Evolutionary conservation across 495 filamentous ascomycete genomes (phyloP).

Genomic region (Hypoxylon perforatum): DNA sequence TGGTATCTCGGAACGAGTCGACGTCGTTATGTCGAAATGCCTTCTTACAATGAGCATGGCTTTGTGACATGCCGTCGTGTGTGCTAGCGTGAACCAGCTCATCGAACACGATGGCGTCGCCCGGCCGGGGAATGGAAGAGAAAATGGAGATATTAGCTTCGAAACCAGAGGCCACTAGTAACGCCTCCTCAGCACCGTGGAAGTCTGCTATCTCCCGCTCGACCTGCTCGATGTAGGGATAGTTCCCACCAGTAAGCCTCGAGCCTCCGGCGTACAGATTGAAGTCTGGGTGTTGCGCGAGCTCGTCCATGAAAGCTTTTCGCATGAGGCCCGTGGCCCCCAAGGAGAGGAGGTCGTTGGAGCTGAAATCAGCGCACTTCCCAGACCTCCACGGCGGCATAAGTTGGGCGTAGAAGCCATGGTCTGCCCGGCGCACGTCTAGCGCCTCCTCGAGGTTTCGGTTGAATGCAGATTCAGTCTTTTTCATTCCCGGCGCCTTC

Average conservation of each 20-base stretch:
- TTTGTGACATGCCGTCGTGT: conserved; percentile 70
- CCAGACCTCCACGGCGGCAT: conserved; percentile 17
- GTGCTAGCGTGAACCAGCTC: conserved; percentile 73
- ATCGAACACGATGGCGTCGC: conserved; percentile 71
- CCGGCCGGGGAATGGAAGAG: conserved; percentile 64
- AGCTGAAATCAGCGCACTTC: conserved; percentile 54
- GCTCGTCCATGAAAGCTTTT: conserved; percentile 49
- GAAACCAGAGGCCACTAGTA: conserved; percentile 70
- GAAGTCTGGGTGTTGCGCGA: conserved; percentile 37
- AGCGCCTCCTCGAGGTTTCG: conserved; percentile 48
- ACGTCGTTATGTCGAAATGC: conserved; percentile 68
- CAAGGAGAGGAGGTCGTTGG: conserved; percentile 58
- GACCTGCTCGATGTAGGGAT: conserved; percentile 64
- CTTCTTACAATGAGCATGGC: conserved; percentile 55
- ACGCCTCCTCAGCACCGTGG: conserved; percentile 63
- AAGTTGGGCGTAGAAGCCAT: conserved; percentile 13
- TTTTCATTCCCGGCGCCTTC: conserved; percentile 40
- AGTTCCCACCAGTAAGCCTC: conserved; percentile 66
- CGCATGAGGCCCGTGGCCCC: conserved; percentile 40
- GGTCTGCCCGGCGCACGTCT: conserved; percentile 36
- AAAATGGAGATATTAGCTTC: conserved; percentile 70
- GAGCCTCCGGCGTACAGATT: conserved; percentile 52
- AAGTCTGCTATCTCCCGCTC: conserved; percentile 70
- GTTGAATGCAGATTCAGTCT: conserved; percentile 41
- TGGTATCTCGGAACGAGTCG: conserved; percentile 52